A percentile compares a stretch with the other conserved stretches of the same genome.
phyloP scores from a whole-genome alignment of 1,284 basidiomycete species.

The Ustilago curta region DNA sequence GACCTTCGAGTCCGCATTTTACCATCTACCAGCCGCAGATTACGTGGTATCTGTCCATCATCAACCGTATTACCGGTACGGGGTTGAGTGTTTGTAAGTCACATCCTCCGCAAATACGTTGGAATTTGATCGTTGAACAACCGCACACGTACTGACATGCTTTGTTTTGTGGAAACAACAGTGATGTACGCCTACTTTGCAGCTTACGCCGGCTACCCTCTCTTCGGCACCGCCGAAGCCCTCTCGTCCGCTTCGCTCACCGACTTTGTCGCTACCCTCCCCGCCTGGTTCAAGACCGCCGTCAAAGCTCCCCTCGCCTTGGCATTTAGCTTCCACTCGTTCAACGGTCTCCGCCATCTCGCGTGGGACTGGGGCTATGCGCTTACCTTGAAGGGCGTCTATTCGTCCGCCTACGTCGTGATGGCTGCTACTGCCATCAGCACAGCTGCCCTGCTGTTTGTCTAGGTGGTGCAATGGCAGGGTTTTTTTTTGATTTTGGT shows the following conservation, averaged over 20 bases:
- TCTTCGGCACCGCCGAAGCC: conserved; percentile 72
- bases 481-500: background rate
- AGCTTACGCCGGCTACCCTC: conserved; percentile 85
- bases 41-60: conserved; percentile 87
- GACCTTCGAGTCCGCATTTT: conserved; percentile 91
- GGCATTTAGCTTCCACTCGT: conserved; percentile 77
- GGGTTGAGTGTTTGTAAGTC: conserved; percentile 73
- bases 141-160: background rate
- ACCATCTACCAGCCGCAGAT: conserved; percentile 95
- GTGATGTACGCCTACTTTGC: conserved; percentile 86
- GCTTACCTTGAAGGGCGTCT: conserved; percentile 60
- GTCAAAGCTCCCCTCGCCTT: conserved; percentile 59
- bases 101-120: too few relatives aligned
- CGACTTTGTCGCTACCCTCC: conserved; percentile 75
- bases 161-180: conserved; percentile 2
- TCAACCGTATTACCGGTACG: conserved; percentile 84
- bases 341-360: conserved; percentile 92
- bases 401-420: conserved; percentile 61
- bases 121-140: too few relatives aligned
- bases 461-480: conserved; percentile 26
- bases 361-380: conserved; percentile 86
- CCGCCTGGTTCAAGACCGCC: conserved; percentile 69
- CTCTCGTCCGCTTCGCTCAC: conserved; percentile 84
- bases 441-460: conserved; percentile 56
- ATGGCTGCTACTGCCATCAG: conserved; percentile 51